These are phyloP conservation scores for Neurospora tetraspora DNA, from an alignment of 495 filamentous ascomycete species.

Conservation along the genomic window DNA sequence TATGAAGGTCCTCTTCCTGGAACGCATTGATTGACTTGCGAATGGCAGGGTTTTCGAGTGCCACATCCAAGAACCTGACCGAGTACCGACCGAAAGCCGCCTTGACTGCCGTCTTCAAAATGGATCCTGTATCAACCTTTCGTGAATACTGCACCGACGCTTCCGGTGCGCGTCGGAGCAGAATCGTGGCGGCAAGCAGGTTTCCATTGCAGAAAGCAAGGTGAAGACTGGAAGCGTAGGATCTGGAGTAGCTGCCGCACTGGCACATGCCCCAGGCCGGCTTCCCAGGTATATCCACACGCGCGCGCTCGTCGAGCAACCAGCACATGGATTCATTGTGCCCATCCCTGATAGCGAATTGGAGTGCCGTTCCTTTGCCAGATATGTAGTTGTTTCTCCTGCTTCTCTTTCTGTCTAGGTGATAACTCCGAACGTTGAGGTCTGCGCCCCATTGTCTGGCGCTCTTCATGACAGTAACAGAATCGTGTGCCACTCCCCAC, in stretches of 20 bases:
- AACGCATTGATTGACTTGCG: background rate
- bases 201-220: background rate
- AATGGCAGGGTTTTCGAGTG: background rate
- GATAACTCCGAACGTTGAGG: background rate
- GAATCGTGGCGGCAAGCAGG: background rate
- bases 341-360: background rate
- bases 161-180: background rate
- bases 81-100: background rate
- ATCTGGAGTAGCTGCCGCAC: background rate
- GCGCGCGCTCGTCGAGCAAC: background rate
- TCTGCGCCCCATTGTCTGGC: background rate
- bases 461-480: background rate
- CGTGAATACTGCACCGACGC: background rate
- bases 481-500: background rate
- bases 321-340: background rate
- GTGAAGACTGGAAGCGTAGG: background rate
- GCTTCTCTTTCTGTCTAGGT: background rate
- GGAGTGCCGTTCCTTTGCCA: background rate
- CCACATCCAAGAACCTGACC: background rate
- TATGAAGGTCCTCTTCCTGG: background rate
- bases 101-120: background rate
- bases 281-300: background rate
- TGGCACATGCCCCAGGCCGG: background rate
- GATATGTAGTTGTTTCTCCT: too few relatives aligned
- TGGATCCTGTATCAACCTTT: background rate